Evolutionary conservation across 768 basidiomycete genomes (phyloP), one percentile per base, ranked within the genome.

Genomic region (Cystobasidium ongulense): DNA sequence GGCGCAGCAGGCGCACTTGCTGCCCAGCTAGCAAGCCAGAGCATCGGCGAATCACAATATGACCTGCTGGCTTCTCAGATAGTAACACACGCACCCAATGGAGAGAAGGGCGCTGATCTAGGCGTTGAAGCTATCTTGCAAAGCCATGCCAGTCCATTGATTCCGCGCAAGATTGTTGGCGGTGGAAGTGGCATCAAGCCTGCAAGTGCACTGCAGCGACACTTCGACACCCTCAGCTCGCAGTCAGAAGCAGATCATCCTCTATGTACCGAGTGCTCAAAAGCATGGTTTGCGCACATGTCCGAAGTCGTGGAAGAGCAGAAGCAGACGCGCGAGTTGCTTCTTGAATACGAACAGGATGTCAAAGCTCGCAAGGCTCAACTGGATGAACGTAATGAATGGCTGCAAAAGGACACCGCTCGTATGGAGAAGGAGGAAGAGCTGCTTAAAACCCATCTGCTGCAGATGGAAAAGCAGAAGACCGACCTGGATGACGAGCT

Each of bases 241-340:
- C 84, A 88, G 52, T 88, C 89, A 65, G 89, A 89, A 36, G 86
- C 77, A 38, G 77, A 77, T 71, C 78, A 79, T 57, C 96, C 96
- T 4, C 85, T 99, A 8, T 99, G 96, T 81, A 87, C 89, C 0
- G 95, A 98, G 78, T 99, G 96, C 81, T 91, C 93, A 1, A 88
- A 90, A 78, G 85, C 89, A 61, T 82, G 98, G 38, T 85, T 94
- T 35, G 84, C 84, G 0, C 87, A 86, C 29, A 85, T 98, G 36
- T 87, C 89, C 77, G 85, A 85, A 57, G 88, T 92, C 79, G 84
- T 95, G 18, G 92, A 95, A 72, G 92, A 96, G 82, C 89, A 89
- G 1, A 91, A 88, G 82, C 90, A 88, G 79, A 92, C 96, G 80
- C 84, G 92, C 73, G 93, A 96, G 77, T 92, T 91, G 0, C 96